phyloP scores from a whole-genome alignment of 805 yeast species.

The Candida silvatica region DNA sequence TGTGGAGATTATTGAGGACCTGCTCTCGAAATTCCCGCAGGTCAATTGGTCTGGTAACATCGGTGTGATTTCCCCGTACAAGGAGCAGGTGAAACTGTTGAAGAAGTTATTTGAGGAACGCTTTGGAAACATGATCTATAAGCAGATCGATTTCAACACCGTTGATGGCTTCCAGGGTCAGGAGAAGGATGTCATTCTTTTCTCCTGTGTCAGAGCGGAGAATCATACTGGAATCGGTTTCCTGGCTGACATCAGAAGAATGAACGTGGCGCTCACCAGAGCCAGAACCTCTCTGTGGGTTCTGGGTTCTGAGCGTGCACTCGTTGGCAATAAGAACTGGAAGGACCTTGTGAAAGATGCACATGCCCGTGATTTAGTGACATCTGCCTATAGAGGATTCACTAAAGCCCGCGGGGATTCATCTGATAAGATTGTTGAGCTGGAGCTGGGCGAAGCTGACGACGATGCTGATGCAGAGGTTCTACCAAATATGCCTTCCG shows the following conservation, averaged over 20 bases:
- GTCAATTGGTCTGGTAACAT: conserved; percentile 60
- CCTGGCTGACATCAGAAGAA: conserved; percentile 82
- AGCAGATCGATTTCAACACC: conserved; percentile 80
- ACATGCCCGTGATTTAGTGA: conserved; percentile 29
- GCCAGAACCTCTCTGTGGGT: conserved; percentile 92
- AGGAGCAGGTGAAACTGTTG: conserved; percentile 67
- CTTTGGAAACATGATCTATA: conserved; percentile 56
- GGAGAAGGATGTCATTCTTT: conserved; percentile 87
- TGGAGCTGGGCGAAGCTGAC: too few relatives aligned
- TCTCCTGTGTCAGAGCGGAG: conserved; percentile 93
- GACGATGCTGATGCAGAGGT: too few relatives aligned
- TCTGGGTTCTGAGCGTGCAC: conserved; percentile 67
- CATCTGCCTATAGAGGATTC: conserved; percentile 18
- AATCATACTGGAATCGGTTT: conserved; percentile 70
- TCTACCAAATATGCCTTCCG: too few relatives aligned
- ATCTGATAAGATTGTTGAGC: too few relatives aligned
- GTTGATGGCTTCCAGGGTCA: conserved; percentile 99
- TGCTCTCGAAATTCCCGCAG: conserved; percentile 40
- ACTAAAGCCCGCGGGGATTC: too few relatives aligned
- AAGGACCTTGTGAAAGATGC: conserved; percentile 60
- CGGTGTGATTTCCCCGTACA: conserved; percentile 92
- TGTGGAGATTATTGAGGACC: conserved; percentile 49
- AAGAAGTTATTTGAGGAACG: conserved; percentile 45
- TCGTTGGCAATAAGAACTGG: conserved; percentile 68
- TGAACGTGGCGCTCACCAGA: conserved; percentile 96